Base-by-base conservation (phyloP, 805 yeast genomes). In the Saturnispora bothae region DNA sequence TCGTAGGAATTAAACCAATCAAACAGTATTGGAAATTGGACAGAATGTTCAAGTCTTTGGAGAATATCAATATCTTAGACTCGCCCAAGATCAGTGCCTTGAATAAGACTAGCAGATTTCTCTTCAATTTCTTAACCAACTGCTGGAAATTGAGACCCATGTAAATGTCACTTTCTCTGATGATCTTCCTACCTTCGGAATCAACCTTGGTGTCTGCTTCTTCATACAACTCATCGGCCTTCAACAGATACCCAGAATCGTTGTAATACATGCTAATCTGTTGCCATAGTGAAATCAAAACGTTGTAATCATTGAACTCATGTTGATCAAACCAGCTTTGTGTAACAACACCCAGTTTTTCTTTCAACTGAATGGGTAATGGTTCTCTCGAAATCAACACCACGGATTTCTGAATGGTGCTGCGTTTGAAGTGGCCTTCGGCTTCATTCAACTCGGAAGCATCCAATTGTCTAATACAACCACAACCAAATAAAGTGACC, bases 401-500 rank as follows among this genome's bases (percentile, higher is more conserved):
- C 21, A 92, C 73, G 0, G 95, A 79, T 52, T 92, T 92, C 51
- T 92, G 98, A 3, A 92, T 88, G 0, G 85, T 77, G 2, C 95
- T 81, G 40, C 98, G 65, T 36, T 49, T 55, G 18, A 44, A 29
- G n/a, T n/a, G n/a, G n/a, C n/a, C n/a, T 10, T 22, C 25, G 25
- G 7, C 25, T 22, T 22, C 25, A 22, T 22, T 22, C 40, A 89
- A 61, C 21, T 78, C 79, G 21, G 70, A 68, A 1, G 82, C 64
- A 30, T 72, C 66, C 30, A 89, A 69, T 58, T 89, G 97, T 28
- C 95, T 69, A 21, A 88, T 84, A 60, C 98, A 92, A 0, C 95
- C 79, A 44, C 95, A 83, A 1, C 95, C 98, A 66, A 92, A 92
- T n/a, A 86, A 59, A 0, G 98, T 92, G 1, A 74, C 69, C 22